Evolutionary conservation across 768 basidiomycete species (phyloP).

Genomic region (Trametes meyenii): DNA sequence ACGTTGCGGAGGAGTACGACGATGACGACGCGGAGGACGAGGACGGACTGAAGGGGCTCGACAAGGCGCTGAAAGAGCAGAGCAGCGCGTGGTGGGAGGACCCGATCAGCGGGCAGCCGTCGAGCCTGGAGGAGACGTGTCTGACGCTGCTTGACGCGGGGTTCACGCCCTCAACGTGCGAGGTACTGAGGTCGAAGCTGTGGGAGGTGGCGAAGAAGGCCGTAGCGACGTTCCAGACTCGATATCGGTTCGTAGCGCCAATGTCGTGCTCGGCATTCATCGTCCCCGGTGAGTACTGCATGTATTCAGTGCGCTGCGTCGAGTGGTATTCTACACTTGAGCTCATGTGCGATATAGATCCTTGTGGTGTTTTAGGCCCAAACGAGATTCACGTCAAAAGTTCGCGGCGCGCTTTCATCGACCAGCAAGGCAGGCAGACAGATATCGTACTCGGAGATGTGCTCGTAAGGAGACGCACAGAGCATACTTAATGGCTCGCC

Average conservation of each 20-base stretch:
- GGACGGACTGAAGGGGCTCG: conserved; percentile 24
- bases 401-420: conserved; percentile 45
- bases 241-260: conserved; percentile 52
- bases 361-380: conserved; percentile 49
- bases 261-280: conserved; percentile 66
- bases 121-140: conserved; percentile 61
- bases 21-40: conserved; percentile 32
- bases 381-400: conserved; percentile 63
- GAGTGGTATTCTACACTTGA: not conserved
- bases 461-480: conserved; percentile 41
- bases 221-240: conserved; percentile 45
- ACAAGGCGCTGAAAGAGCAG: conserved; percentile 33
- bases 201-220: conserved; percentile 48
- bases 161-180: conserved; percentile 52
- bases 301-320: not conserved
- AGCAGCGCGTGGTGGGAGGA: conserved; percentile 78
- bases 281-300: conserved; percentile 48
- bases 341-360: conserved; percentile 44
- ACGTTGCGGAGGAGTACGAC: conserved; percentile 23
- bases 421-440: conserved; percentile 45
- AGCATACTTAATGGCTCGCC: not conserved
- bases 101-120: conserved; percentile 59
- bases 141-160: conserved; percentile 61
- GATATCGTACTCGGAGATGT: conserved; percentile 61
- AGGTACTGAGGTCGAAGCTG: conserved; percentile 57